Conservation (phyloP, 805 yeast genomes). For the Starmerella floris region DNA sequence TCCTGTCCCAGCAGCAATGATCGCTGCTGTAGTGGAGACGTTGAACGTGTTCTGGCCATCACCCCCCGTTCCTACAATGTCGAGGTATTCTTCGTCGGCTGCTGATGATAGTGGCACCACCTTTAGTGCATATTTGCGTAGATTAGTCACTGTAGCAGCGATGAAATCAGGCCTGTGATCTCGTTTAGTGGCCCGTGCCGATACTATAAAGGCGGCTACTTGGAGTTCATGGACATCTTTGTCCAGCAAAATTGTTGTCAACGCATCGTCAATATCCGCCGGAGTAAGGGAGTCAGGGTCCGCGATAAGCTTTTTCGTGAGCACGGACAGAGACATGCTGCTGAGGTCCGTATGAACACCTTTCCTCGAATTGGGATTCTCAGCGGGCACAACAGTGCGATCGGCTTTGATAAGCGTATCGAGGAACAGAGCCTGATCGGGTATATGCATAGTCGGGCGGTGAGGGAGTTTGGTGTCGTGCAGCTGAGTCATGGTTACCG, state of each 20-base stretch:
- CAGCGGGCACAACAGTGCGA: no score
- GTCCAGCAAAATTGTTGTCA: conserved; percentile 29
- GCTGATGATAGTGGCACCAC: conserved; percentile 16
- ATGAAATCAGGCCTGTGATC: conserved; percentile 74
- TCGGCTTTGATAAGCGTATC: no score
- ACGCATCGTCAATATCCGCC: conserved; percentile 49
- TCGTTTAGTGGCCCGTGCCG: conserved; percentile 54
- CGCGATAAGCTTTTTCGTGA: conserved; percentile 46
- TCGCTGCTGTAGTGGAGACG: conserved; percentile 88
- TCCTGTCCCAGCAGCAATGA: conserved; percentile 77
- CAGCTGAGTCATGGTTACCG: no score
- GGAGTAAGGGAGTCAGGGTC: conserved; percentile 53
- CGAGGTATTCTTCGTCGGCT: conserved; percentile 43
- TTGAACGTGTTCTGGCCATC: conserved; percentile 96
- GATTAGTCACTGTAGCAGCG: conserved; percentile 71
- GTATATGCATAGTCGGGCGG: no score
- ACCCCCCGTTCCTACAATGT: conserved; percentile 98
- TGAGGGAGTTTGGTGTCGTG: no score
- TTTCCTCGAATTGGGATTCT: no score
- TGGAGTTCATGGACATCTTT: conserved; percentile 56
- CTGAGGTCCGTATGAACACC: no score
- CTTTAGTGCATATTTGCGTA: conserved; percentile 38
- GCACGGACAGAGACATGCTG: conserved; percentile 1
- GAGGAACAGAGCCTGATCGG: no score
- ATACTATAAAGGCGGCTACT: conserved; percentile 64